These are phyloP conservation scores for Xylariomycetidae sp. DNA, from an alignment of 2,329 filamentous ascomycete genomes.

Conservation along the genomic window DNA sequence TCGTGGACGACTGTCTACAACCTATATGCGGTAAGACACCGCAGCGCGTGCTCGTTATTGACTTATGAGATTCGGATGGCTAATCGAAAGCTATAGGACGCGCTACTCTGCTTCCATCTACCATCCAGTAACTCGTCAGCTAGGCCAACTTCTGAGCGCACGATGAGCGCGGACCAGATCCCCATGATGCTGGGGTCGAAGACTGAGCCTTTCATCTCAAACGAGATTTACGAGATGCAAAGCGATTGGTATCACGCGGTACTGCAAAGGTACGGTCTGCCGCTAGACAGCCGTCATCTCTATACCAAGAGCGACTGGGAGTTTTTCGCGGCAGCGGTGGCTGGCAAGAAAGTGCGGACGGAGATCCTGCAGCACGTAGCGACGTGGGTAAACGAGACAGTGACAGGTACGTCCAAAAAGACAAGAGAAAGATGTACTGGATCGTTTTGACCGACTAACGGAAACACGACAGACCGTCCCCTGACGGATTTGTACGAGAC, in stretches of 20 bases:
- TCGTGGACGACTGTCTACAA: conserved; percentile 81
- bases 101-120: conserved; percentile 72
- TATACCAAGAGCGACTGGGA: conserved; percentile 92
- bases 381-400: conserved; percentile 78
- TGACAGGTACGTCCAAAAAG: conserved; percentile 41
- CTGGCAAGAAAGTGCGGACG: conserved; percentile 59
- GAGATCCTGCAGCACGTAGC: conserved; percentile 71
- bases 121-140: conserved; percentile 17
- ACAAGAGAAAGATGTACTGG: neutral
- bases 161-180: conserved; percentile 17
- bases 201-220: conserved; percentile 56
- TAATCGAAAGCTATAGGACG: too few species aligned
- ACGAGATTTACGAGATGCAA: conserved; percentile 70
- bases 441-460: conserved; percentile 4
- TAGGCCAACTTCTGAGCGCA: too few species aligned
- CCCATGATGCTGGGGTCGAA: too few species aligned
- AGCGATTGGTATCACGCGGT: conserved; percentile 76
- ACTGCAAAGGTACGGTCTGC: conserved; percentile 74
- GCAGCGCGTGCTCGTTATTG: too few species aligned
- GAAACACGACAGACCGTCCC: conserved; percentile 49
- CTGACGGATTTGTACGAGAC: conserved; percentile 81
- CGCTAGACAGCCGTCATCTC: conserved; percentile 73
- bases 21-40: conserved; percentile 67
- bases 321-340: conserved; percentile 78
- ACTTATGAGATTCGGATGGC: too few species aligned